Base-by-base conservation (phyloP, 352 stramenopile genomes). In the Globisporangium takayamanum region DNA sequence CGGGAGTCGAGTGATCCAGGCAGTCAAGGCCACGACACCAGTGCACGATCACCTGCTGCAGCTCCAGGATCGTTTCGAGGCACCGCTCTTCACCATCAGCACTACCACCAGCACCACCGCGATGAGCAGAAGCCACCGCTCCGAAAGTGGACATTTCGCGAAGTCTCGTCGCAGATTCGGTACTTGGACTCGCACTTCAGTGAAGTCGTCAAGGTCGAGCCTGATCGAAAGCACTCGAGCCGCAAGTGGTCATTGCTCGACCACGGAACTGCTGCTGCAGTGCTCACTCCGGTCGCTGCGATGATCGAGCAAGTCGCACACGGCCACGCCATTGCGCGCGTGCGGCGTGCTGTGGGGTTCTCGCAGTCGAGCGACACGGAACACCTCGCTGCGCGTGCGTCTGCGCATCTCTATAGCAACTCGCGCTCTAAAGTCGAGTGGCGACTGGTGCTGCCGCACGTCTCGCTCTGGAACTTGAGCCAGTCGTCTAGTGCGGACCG, bases 121-220 rank as follows among this genome's bases (percentile, higher is more conserved):
- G 20, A 16, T 16, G 6, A 25, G 14, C 20, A 41, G 26, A 14
- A 11, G 11, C 30, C 33, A 25, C 12, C n/a, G n/a, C 52, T 22
- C 52, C 28, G 28, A 16, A 63, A 60, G 15, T 58, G 26, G 22
- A 26, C 39, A 16, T 59, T 71, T 48, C 55, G 56, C 3, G 64
- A 68, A 6, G 33, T 71, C 7, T 50, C 60, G n/a, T 71, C 60
- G 15, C 64, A 71, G 47, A 53, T 72, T 12, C 66, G 62, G 2
- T 50, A 52, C 28, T 30, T 44, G 6, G 56, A 72, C 47, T 47
- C 59, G 7, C 53, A 59, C n/a, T 39, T 39, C 36, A n/a, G 42
- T 57, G 3, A 44, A 11, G 50, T 26, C 8, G 30, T 15, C 25
- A 46, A 26, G 15, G 3, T 18, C 6, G 50, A 45, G 2, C 7